Base-by-base conservation (phyloP, 495 filamentous ascomycete species). In the Penicillium subrubescens region DNA sequence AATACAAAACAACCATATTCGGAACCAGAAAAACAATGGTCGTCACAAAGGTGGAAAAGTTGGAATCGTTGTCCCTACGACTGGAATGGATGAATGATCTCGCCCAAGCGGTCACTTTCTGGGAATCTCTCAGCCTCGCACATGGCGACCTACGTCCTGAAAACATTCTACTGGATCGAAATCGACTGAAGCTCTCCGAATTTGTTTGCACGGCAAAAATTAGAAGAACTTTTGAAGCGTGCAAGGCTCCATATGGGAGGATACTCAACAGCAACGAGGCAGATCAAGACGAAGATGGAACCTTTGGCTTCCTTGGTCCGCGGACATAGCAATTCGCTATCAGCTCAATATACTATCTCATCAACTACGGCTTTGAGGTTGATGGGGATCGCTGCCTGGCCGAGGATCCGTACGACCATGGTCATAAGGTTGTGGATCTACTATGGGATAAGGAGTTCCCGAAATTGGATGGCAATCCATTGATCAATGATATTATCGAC, bases 281-380 rank as follows among this genome's bases (percentile, higher is more conserved):
- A 35, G 65, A 73, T 31, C 34, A 74, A 67, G 71, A 73, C 43
- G 29, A 33, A 56, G 19, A 33, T 67, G 76, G 71, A 70, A 70
- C 66, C 61, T 55, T 64, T 14, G 73, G 77, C 50, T 64, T 67
- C 25, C 62, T 77, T 29, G 71, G 72, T 37, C 61, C 77, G 65
- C 72, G 73, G 19, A 78, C 73, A 35, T 76, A 80, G 61, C 72
- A 74, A 53, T 79, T 81, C 27, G 74, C 74, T 15, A 67, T 79
- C 39, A 75, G 77, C 44, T 78, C 73, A n/a, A 53, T 79, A 17
- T 79, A 62, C 63, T 79, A 79, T 61, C 35, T 70, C 0, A 77
- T 78, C 12, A 77, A 75, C 59, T 76, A 81, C 43, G 75, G 75
- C 15, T 73, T 74, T 71, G 72, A 77, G 48, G 69, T 79, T 63